phyloP scores from a whole-genome alignment of 257 asterid genomes.

The Paraleonurus japonicus region DNA sequence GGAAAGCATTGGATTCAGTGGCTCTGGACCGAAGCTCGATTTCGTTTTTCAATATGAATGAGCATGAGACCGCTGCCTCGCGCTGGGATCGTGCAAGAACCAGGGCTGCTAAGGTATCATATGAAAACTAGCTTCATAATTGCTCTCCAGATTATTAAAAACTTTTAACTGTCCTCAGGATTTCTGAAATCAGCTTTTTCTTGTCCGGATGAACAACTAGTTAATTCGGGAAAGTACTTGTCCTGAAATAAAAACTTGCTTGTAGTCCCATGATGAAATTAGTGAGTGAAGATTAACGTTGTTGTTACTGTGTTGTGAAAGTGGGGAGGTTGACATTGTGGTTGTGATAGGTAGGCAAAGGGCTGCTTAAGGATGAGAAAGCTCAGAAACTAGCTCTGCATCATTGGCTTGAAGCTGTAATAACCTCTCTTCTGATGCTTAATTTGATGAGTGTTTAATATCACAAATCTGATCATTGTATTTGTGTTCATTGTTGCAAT shows the following conservation, averaged over 20 bases:
- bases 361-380: slow-evolving; percentile 61
- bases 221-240: too few relatives aligned
- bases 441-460: not conserved
- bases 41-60: slow-evolving; percentile 44
- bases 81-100: slow-evolving; percentile 66
- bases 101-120: slow-evolving; percentile 66
- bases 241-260: too few relatives aligned
- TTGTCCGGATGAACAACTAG: too few relatives aligned
- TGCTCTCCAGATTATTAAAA: too few relatives aligned
- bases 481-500: not conserved
- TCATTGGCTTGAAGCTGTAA: slow-evolving; percentile 87
- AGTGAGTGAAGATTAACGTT: not conserved
- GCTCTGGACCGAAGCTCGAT: slow-evolving; percentile 52
- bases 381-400: slow-evolving; percentile 77
- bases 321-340: too few relatives aligned
- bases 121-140: not conserved
- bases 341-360: slow-evolving; percentile 68
- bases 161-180: too few relatives aligned
- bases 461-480: not conserved
- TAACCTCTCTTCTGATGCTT: slow-evolving; percentile 14
- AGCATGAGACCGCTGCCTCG: slow-evolving; percentile 61
- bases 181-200: too few relatives aligned
- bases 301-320: slow-evolving; percentile 19
- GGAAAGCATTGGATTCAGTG: slow-evolving; percentile 70
- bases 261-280: too few relatives aligned